Evolutionary conservation across 176 grass and related monocot species (phyloP).

Genomic region (Rhipidocladum racemiflorum): DNA sequence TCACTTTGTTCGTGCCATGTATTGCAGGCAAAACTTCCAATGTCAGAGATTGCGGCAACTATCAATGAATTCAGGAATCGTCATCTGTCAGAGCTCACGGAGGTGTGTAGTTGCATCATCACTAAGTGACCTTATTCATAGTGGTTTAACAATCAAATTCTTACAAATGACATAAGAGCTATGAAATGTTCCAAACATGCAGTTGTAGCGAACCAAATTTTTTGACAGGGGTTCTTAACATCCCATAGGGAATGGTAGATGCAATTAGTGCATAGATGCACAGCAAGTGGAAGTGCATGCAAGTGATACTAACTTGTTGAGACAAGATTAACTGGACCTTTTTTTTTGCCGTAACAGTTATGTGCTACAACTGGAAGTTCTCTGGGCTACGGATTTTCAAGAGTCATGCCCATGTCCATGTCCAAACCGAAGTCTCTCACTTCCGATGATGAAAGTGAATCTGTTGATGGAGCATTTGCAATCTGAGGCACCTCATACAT

Average conservation of each 20-base stretch:
- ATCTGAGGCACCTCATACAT: constrained; percentile 29
- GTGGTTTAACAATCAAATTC: not conserved
- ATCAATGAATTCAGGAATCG: constrained; percentile 88
- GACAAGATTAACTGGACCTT: not conserved
- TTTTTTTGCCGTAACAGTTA: constrained; percentile 43
- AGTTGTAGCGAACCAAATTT: not conserved
- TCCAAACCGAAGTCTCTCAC: constrained; percentile 43
- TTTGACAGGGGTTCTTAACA: not conserved
- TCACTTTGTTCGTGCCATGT: constrained; percentile 4
- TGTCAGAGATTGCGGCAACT: constrained; percentile 87
- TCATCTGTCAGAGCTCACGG: constrained; percentile 92
- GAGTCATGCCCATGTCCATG: constrained; percentile 53
- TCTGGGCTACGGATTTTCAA: constrained; percentile 82
- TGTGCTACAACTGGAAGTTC: constrained; percentile 70
- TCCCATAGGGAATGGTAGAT: not conserved
- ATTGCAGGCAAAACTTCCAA: constrained; percentile 83
- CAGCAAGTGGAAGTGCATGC: not conserved
- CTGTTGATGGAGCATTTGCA: constrained; percentile 63
- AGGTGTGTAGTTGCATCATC: constrained; percentile 48
- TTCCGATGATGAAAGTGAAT: constrained; percentile 66
- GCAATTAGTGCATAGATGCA: not conserved
- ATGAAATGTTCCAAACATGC: not conserved
- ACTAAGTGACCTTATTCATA: constrained; percentile 4
- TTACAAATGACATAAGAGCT: not conserved
- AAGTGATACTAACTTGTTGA: not conserved